Base-by-base conservation (phyloP, 73 alveolate genomes). In the Paramecium sonneborni region DNA sequence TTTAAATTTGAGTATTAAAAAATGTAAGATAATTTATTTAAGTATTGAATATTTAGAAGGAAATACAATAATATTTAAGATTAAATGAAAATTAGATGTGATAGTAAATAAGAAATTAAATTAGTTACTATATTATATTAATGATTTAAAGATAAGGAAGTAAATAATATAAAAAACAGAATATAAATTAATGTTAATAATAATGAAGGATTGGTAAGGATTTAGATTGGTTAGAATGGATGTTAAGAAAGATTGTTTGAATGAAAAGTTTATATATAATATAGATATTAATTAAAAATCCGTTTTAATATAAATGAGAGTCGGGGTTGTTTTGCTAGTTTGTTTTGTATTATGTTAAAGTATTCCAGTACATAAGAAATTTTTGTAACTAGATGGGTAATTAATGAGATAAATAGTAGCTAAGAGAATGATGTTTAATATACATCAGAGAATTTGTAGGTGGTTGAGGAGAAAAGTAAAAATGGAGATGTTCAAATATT, bases 361-460 rank as follows among this genome's bases (percentile, higher is more conserved):
- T 30, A 62, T 62, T 62, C 84, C 84, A 26, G 84, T 62, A 62
- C 48, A 62, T 26, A 62, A 62, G 84, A 62, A 62, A n/a, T 62
- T 62, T 32, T 62, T 62, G 26, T 32, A 62, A 62, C 44, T 62
- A 5, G 68, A 52, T 14, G 84, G 84, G 84, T 62, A 62, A 4
- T 30, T 30, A 26, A 30, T 11, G 20, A 32, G 1, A 26, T 30
- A 12, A 62, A 26, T 62, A 0, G 44, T 62, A 62, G 84, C 24
- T 20, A 41, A 44, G 90, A 79, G 24, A 62, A 24, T 23, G 90
- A 74, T 74, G 87, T 74, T 74, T 12, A 74, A 74, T 23, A 34
- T 39, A 62, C 48, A 26, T 74, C 56, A 34, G 87, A 74, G 9
- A 39, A 74, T 74, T 39, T 37, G 32, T 34, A 74, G 5, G 87